A percentile compares a stretch with the other conserved stretches of the same genome.
Evolutionary conservation across 192 early-diverging fungal species (phyloP).

Genomic region (Umbelopsis isabellina): DNA sequence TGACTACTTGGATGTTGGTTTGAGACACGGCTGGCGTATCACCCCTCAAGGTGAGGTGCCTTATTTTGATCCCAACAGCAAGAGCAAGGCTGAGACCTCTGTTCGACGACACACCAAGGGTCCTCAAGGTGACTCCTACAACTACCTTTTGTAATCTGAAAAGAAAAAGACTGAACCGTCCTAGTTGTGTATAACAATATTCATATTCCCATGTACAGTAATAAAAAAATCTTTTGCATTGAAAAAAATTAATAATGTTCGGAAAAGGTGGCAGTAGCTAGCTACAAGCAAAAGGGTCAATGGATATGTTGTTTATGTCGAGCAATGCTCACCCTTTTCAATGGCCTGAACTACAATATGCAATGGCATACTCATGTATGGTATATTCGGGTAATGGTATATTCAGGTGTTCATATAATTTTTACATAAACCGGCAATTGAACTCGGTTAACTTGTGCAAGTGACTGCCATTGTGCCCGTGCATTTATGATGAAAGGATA

Average conservation of each 20-base stretch:
- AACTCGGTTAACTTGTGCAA: background rate
- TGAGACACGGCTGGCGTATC: constrained; percentile 32
- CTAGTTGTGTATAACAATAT: background rate
- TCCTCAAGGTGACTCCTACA: background rate
- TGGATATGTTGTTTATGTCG: background rate
- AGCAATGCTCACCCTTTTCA: too few species aligned
- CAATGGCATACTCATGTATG: too few species aligned
- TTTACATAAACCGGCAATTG: too few species aligned
- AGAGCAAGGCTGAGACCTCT: constrained; percentile 22
- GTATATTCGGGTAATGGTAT: too few species aligned
- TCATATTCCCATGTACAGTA: background rate
- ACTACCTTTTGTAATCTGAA: constrained; percentile 9
- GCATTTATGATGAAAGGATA: background rate
- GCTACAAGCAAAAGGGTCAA: background rate
- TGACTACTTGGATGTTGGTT: constrained; percentile 30
- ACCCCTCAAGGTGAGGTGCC: constrained; percentile 33
- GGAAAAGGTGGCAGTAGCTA: too few species aligned
- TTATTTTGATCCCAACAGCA: constrained; percentile 40
- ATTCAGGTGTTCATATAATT: too few species aligned
- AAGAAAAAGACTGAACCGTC: too few species aligned
- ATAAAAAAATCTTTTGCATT: background rate
- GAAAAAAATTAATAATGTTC: too few species aligned
- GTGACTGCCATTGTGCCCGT: background rate
- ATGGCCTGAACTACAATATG: too few species aligned
- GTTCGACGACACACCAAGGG: constrained; percentile 7